Conservation (phyloP, 2,329 filamentous ascomycete species). For the Pestalotiopsis sp. region DNA sequence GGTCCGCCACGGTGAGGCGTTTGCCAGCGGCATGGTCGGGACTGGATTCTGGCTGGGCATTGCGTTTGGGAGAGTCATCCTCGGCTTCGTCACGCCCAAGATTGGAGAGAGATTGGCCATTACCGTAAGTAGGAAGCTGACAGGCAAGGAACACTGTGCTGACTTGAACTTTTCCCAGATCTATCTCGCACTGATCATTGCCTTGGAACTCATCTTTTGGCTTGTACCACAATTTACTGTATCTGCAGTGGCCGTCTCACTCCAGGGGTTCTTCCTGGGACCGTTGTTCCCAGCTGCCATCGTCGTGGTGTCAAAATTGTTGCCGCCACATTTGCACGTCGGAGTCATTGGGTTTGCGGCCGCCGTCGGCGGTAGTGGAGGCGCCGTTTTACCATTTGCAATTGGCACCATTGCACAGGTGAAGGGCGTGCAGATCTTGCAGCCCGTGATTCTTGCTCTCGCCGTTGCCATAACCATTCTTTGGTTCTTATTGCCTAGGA, state of each 20-base stretch:
- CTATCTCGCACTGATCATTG: conserved; percentile 69
- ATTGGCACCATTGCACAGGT: conserved; percentile 67
- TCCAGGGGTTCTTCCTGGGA: conserved; percentile 80
- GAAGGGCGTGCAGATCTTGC: conserved; percentile 57
- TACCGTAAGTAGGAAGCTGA: conserved; percentile 30
- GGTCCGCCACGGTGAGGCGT: conserved; percentile 66
- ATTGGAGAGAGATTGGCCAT: conserved; percentile 72
- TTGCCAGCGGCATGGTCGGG: conserved; percentile 73
- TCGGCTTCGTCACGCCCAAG: conserved; percentile 74
- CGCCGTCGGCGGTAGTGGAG: conserved; percentile 75
- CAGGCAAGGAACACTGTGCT: neutral
- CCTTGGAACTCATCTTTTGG: conserved; percentile 76
- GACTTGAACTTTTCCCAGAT: conserved; percentile 30
- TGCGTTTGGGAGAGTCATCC: conserved; percentile 68
- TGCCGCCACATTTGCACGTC: conserved; percentile 77
- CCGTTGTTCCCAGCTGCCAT: conserved; percentile 77
- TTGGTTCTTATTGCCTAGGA: conserved; percentile 49
- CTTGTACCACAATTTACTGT: conserved; percentile 78
- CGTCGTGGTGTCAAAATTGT: conserved; percentile 68
- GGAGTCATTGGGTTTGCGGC: conserved; percentile 77
- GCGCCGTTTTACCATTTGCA: conserved; percentile 65
- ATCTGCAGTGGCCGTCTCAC: conserved; percentile 69
- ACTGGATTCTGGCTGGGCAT: conserved; percentile 85
- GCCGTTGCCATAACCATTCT: conserved; percentile 45
- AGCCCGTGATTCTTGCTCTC: conserved; percentile 58